Evolutionary conservation across 345 rosid genomes (phyloP).

Genomic region (Arabidopsis thaliana): DNA sequence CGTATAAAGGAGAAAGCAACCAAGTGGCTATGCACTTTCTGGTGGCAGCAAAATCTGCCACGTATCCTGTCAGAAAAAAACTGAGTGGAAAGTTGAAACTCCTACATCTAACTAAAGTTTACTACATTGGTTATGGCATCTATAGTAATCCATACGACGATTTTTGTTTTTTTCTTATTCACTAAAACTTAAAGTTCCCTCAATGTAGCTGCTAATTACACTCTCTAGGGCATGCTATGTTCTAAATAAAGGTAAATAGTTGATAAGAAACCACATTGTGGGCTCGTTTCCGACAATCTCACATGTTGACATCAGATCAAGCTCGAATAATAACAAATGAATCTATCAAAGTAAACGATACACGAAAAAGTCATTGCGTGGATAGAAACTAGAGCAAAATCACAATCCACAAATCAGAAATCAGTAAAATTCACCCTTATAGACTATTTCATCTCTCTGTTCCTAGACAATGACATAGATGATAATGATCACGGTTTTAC

Average conservation of each 20-base stretch:
- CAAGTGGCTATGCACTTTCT: constrained; percentile 37
- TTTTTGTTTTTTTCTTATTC: neutral
- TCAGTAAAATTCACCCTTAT: constrained; percentile 11
- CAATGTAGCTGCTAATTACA: constrained; percentile 4
- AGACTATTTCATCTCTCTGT: constrained; percentile 15
- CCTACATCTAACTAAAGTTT: constrained; percentile 13
- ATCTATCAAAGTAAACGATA: constrained; percentile 40
- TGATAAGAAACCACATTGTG: constrained; percentile 44
- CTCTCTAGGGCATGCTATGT: constrained; percentile 16
- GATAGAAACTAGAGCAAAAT: constrained; percentile 32
- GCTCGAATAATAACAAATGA: constrained; percentile 22
- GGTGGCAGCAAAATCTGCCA: constrained; percentile 34
- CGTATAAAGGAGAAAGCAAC: constrained; percentile 28
- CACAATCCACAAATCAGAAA: constrained; percentile 19
- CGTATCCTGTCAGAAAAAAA: constrained; percentile 35
- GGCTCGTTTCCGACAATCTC: constrained; percentile 48
- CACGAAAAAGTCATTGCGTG: constrained; percentile 37
- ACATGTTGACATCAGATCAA: constrained; percentile 45
- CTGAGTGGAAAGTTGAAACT: constrained; percentile 37
- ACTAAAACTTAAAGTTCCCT: constrained; percentile 14
- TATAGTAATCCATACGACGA: constrained; percentile 20
- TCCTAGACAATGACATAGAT: constrained; percentile 33
- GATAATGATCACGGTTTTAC: constrained; percentile 22
- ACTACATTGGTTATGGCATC: constrained; percentile 28
- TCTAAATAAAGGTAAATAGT: constrained; percentile 27